phyloP scores from a whole-genome alignment of 148 eudicot species.

The Silene uniflora region DNA sequence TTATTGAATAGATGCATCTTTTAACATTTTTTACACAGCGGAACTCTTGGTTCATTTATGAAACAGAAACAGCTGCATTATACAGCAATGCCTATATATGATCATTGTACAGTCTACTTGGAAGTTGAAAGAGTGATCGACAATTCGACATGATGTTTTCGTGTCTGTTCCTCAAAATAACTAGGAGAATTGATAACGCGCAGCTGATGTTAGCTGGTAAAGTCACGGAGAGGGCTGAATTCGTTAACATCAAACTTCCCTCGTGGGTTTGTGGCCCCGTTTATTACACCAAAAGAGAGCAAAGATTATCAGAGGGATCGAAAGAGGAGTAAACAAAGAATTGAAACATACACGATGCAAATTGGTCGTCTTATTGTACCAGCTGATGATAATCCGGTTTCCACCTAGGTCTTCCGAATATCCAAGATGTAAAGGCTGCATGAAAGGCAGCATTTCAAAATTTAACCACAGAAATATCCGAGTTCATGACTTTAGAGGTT shows the following conservation, averaged over 20 bases:
- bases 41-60: too few species aligned
- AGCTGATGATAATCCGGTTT: constrained; percentile 51
- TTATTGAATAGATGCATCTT: too few species aligned
- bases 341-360: constrained; percentile 64
- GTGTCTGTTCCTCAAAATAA: background rate
- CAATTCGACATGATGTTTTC: background rate
- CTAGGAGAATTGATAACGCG: background rate
- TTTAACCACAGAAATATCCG: too few species aligned
- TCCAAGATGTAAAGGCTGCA: constrained; percentile 71
- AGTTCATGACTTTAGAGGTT: too few species aligned
- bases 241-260: background rate
- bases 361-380: constrained; percentile 65
- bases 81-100: too few species aligned
- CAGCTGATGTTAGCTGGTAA: too few species aligned
- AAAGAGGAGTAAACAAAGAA: background rate
- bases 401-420: constrained; percentile 69
- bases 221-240: too few species aligned
- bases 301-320: background rate
- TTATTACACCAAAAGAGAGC: background rate
- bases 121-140: too few species aligned
- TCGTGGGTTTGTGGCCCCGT: background rate
- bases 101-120: too few species aligned
- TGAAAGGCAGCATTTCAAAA: background rate
- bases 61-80: too few species aligned
- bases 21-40: too few species aligned